Evolutionary conservation across 345 rosid species (phyloP).

Genomic region (Syzygium aqueum): DNA sequence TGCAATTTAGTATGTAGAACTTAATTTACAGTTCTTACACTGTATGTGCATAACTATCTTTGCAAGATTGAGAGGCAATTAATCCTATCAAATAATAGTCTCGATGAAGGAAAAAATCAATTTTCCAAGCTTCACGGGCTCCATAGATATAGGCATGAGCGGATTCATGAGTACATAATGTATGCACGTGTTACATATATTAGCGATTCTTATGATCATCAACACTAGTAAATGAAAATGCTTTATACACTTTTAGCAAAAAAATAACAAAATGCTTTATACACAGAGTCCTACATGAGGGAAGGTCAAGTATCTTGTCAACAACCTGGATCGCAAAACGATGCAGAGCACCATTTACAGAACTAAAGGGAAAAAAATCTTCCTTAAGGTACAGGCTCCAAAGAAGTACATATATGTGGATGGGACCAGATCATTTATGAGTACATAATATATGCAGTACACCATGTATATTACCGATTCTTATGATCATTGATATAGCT

Average conservation of each 20-base stretch:
- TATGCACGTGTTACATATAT: background rate
- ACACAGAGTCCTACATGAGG: background rate
- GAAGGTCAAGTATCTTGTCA: background rate
- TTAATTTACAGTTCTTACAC: background rate
- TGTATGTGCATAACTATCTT: background rate
- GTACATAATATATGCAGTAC: background rate
- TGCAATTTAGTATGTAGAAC: background rate
- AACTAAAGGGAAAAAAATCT: background rate
- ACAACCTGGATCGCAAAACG: background rate
- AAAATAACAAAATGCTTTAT: too few species aligned
- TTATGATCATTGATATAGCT: background rate
- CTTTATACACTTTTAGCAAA: background rate
- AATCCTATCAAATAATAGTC: background rate
- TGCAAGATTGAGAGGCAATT: background rate
- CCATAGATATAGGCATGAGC: background rate
- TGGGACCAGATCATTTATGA: background rate
- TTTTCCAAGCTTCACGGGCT: background rate
- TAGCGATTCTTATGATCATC: background rate
- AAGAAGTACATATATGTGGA: background rate
- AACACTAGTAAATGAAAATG: background rate
- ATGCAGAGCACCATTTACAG: background rate
- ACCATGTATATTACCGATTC: background rate
- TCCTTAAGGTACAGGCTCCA: background rate
- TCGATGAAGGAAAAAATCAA: background rate
- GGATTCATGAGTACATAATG: background rate